Conservation (phyloP, 1,284 basidiomycete genomes). For the Leccinum pachyderme region DNA sequence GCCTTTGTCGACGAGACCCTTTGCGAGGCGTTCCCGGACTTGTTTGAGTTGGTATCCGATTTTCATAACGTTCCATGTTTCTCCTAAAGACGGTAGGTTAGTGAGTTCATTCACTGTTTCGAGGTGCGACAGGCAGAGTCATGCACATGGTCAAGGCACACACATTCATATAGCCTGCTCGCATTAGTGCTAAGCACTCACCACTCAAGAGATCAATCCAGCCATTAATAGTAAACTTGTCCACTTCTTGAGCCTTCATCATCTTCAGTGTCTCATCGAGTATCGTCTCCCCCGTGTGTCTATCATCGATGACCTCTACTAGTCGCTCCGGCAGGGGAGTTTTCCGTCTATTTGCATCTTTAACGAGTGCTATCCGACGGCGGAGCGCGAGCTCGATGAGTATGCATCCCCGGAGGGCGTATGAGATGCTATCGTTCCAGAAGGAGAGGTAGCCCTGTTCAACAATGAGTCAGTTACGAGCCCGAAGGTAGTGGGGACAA, state of each 20-base stretch:
- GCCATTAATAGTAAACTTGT: constrained; percentile 84
- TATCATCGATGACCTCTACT: constrained; percentile 88
- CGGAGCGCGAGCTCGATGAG: constrained; percentile 91
- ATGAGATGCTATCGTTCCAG: constrained; percentile 98
- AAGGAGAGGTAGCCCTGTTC: constrained; percentile 89
- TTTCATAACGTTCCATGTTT: constrained; percentile 99
- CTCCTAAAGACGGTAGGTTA: constrained; percentile 52
- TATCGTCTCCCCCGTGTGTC: constrained; percentile 92
- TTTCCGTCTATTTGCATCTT: constrained; percentile 78
- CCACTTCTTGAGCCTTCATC: constrained; percentile 76
- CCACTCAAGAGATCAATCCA: constrained; percentile 95
- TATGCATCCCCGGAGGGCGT: constrained; percentile 92
- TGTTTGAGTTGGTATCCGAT: constrained; percentile 98
- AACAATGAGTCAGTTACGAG: constrained; percentile 22
- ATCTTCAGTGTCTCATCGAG: constrained; percentile 94
- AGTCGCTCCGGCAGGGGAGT: constrained; percentile 79
- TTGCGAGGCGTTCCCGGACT: constrained; percentile 94
- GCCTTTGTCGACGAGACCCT: constrained; percentile 96
- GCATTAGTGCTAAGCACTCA: constrained; percentile 32
- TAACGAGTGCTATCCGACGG: constrained; percentile 84
- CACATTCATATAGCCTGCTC: neutral
- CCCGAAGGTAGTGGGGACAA: constrained; percentile 25
- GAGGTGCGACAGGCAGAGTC: neutral
- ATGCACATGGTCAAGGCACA: neutral
- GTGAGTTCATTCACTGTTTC: neutral